These are phyloP conservation scores for Aphanomyces invadans DNA, from an alignment of 352 stramenopile genomes.

Conservation along the genomic window DNA sequence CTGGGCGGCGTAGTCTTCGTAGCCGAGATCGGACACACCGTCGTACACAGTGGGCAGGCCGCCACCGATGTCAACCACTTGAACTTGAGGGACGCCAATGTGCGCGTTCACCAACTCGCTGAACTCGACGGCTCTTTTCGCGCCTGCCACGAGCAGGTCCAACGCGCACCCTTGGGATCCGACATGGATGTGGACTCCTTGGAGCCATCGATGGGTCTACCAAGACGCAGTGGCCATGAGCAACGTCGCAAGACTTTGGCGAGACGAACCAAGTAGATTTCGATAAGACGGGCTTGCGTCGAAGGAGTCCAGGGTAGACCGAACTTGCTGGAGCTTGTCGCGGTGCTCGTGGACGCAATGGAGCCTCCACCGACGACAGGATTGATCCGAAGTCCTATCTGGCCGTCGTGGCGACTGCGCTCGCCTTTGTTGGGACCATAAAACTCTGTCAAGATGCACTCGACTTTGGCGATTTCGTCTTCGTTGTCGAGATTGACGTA, in stretches of 20 bases:
- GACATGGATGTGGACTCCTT: constrained; percentile 85
- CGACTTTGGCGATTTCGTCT: constrained; percentile 79
- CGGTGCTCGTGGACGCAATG: constrained; percentile 80
- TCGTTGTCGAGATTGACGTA: constrained; percentile 91
- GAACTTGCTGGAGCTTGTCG: constrained; percentile 88
- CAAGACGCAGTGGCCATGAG: constrained; percentile 21
- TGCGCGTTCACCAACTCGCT: constrained; percentile 62
- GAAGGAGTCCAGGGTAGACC: constrained; percentile 61
- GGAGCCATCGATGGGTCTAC: constrained; percentile 69
- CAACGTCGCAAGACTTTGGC: too few species aligned
- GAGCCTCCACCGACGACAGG: constrained; percentile 82
- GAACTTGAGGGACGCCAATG: constrained; percentile 54
- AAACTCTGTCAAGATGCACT: constrained; percentile 35
- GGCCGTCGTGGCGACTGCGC: constrained; percentile 30
- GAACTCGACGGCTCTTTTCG: constrained; percentile 64
- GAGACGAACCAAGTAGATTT: neutral
- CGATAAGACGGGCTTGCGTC: constrained; percentile 43
- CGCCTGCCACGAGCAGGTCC: constrained; percentile 71
- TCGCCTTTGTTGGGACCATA: constrained; percentile 31
- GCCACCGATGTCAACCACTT: constrained; percentile 86
- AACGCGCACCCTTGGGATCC: constrained; percentile 82
- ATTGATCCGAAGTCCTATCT: constrained; percentile 89
- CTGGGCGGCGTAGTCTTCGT: constrained; percentile 65
- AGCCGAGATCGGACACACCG: constrained; percentile 69
- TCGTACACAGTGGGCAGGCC: constrained; percentile 85